Evolutionary conservation across 768 basidiomycete genomes (phyloP).

Genomic region (Ephemerocybe angulata): DNA sequence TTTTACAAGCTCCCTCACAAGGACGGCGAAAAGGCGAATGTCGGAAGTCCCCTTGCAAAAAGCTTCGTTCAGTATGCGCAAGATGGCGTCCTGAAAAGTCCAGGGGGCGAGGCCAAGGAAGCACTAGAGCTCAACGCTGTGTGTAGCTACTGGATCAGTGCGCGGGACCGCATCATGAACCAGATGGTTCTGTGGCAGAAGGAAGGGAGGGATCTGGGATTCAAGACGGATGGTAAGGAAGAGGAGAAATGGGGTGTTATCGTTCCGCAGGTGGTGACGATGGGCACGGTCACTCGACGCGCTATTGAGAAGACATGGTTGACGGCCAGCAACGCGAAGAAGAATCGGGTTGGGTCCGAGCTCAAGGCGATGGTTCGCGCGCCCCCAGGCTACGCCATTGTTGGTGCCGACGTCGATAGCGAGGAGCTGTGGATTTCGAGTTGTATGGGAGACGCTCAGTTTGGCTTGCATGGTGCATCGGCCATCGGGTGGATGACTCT

Average conservation of each 20-base stretch:
- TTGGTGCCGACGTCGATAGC: slow-evolving; percentile 97
- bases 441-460: slow-evolving; percentile 97
- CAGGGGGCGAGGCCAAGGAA: slow-evolving; percentile 73
- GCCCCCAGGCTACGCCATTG: slow-evolving; percentile 88
- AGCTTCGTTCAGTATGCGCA: slow-evolving; percentile 85
- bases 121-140: slow-evolving; percentile 90
- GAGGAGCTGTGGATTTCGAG: slow-evolving; percentile 99
- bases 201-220: slow-evolving; percentile 47
- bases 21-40: slow-evolving; percentile 91
- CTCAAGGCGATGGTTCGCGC: slow-evolving; percentile 97
- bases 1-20: slow-evolving; percentile 97
- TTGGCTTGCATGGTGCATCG: slow-evolving; percentile 93
- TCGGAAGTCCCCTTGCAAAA: slow-evolving; percentile 89
- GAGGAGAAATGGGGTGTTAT: slow-evolving; percentile 81
- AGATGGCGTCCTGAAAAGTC: slow-evolving; percentile 82
- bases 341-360: slow-evolving; percentile 96
- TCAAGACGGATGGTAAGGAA: slow-evolving; percentile 25
- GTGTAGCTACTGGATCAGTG: slow-evolving; percentile 97
- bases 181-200: slow-evolving; percentile 91
- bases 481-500: slow-evolving; percentile 99
- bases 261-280: slow-evolving; percentile 92
- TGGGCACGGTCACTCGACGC: slow-evolving; percentile 97
- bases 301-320: slow-evolving; percentile 99
- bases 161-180: slow-evolving; percentile 84
- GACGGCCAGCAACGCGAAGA: slow-evolving; percentile 97